Evolutionary conservation across 179 eudicot genomes (phyloP).

Genomic region (Silene noctiflora): DNA sequence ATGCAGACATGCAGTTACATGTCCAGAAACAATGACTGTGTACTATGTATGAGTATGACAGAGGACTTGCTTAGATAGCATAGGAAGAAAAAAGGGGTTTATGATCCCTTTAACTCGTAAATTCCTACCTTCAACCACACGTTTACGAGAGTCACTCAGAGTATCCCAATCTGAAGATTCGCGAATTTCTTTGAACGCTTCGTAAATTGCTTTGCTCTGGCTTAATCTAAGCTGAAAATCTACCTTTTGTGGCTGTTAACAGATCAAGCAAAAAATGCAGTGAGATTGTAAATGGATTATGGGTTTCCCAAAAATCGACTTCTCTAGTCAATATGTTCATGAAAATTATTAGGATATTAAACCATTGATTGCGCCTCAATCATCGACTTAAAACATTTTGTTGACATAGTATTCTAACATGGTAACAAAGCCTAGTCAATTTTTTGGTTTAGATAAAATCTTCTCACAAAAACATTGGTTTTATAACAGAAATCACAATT

Average conservation of each 20-base stretch:
- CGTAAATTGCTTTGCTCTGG: constrained; percentile 30
- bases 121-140: constrained; percentile 33
- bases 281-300: not conserved
- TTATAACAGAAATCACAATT: no score
- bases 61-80: not conserved
- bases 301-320: not conserved
- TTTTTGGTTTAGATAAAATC: no score
- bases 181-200: constrained; percentile 29
- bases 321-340: not conserved
- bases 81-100: not conserved
- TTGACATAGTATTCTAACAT: no score
- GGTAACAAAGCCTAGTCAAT: no score
- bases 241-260: constrained; percentile 32
- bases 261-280: not conserved
- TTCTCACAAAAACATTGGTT: no score
- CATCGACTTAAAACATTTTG: no score
- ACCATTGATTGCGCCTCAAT: no score
- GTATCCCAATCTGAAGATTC: constrained; percentile 32
- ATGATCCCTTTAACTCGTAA: not conserved
- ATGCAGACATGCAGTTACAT: no score
- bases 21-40: no score
- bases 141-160: constrained; percentile 29
- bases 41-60: not conserved
- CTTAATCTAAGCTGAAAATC: constrained; percentile 32
- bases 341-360: no score